Base-by-base conservation (phyloP, 2,329 filamentous ascomycete genomes). In the Beauveria asiatica region DNA sequence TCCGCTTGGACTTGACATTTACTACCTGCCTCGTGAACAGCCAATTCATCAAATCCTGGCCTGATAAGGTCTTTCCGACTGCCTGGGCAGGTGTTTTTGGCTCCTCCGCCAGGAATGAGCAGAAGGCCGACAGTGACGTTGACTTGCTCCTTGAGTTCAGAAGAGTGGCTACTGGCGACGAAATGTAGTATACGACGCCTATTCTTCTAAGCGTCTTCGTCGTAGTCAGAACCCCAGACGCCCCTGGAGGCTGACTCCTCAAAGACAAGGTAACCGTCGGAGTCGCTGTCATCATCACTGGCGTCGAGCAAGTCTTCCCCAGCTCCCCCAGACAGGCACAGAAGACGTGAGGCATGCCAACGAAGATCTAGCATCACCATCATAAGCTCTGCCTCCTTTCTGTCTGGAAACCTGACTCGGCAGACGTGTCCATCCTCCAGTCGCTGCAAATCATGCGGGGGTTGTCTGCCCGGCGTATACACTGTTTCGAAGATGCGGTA, bases 61-160 rank as follows among this genome's bases (percentile, higher is more conserved):
- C 25, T 7, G 25, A 27, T 8, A 27, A 27, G 5, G 25, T 8
- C 25, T 27, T 27, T 27, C 25, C 25, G 25, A 7, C 25, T 27
- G 5, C 25, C 25, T 6, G 37, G 52, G 37, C 16, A 17, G 52
- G 52, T 16, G 52, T 55, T n/a, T 55, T 55, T 17, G 52, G 52
- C 52, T 55, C 37, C 21, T 55, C 44, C 21, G 30, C 52, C 5
- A 33, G 30, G 21, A n/a, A 44, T 23, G 9, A n/a, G 23, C 52
- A 55, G 37, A 10, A 17, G 5, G 52, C 2, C 4, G 37, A 41
- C 3, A 55, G 19, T 8, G 52, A 55, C 37, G 52, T 44, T 37
- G 37, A 55, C 10, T 1, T 55, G 21, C 52, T 55, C 13, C 9
- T 55, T 42, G 52, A 37, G 13, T 27, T 13, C 25, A 17, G 23